Evolutionary conservation across 1,284 basidiomycete genomes (phyloP).

Genomic region (Cerioporus squamosus): DNA sequence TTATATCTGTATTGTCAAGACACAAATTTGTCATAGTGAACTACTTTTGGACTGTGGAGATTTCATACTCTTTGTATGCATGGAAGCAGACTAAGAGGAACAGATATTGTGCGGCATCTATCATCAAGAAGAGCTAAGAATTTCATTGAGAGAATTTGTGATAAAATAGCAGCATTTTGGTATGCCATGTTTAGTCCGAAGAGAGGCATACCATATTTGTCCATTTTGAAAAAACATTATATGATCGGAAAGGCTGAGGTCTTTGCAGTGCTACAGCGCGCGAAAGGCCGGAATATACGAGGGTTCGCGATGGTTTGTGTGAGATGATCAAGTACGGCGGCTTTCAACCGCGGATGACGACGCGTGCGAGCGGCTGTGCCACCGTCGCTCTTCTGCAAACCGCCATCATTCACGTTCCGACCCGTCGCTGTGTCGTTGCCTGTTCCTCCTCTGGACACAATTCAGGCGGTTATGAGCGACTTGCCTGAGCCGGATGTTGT

Average conservation of each 20-base stretch:
- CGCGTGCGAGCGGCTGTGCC: slow-evolving; percentile 10
- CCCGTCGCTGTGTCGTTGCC: not conserved
- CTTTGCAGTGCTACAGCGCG: not conserved
- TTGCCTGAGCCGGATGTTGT: slow-evolving; percentile 10
- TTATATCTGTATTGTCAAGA: too few species aligned
- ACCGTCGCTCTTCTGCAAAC: slow-evolving; percentile 6
- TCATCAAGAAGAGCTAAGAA: too few species aligned
- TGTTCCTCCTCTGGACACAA: not conserved
- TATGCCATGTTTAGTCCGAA: too few species aligned
- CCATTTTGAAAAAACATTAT: not conserved
- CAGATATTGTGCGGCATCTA: too few species aligned
- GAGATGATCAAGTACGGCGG: not conserved
- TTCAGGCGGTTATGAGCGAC: slow-evolving; percentile 5
- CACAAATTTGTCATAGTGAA: too few species aligned
- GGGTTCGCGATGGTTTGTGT: not conserved
- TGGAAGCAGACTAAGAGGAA: too few species aligned
- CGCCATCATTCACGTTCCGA: slow-evolving; percentile 5
- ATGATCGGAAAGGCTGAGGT: not conserved
- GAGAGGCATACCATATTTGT: not conserved
- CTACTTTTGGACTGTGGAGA: too few species aligned
- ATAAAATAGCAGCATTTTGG: too few species aligned
- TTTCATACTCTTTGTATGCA: too few species aligned
- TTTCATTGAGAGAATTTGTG: too few species aligned
- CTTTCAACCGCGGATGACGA: too few species aligned
- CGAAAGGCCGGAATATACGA: too few species aligned